These are phyloP conservation scores for Begonia peltatifolia DNA, from an alignment of 306 rosid species.

Conservation along the genomic window DNA sequence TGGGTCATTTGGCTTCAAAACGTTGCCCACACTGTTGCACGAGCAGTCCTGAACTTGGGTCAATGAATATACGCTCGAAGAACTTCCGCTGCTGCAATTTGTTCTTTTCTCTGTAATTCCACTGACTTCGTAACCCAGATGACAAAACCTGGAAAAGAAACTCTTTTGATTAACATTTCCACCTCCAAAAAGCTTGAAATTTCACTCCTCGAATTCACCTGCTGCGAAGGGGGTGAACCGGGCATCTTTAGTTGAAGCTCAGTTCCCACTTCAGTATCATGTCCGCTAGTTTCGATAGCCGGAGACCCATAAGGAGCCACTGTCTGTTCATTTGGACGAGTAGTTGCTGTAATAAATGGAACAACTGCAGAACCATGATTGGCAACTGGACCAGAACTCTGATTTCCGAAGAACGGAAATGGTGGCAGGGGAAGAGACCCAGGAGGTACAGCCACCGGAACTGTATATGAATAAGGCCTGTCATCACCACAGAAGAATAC, in stretches of 20 bases:
- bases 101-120: constrained; percentile 48
- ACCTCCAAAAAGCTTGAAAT: constrained; percentile 1
- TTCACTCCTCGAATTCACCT: constrained; percentile 27
- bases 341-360: constrained; percentile 43
- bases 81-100: constrained; percentile 31
- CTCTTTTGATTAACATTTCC: constrained; percentile 4
- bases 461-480: constrained; percentile 70
- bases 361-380: constrained; percentile 54
- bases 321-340: constrained; percentile 39
- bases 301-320: constrained; percentile 33
- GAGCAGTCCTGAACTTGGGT: constrained; percentile 66
- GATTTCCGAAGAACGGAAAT: constrained; percentile 60
- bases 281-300: constrained; percentile 33
- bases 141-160: constrained; percentile 37
- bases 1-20: constrained; percentile 24
- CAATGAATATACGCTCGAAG: constrained; percentile 55
- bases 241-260: constrained; percentile 95
- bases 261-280: constrained; percentile 72
- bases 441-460: constrained; percentile 54
- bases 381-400: constrained; percentile 40
- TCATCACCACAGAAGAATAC: constrained; percentile 35
- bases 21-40: constrained; percentile 52
- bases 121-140: constrained; percentile 45
- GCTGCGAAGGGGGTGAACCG: constrained; percentile 55
- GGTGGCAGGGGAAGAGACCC: constrained; percentile 66